These are phyloP conservation scores for Apiotrichum porosum DNA, from an alignment of 1,284 basidiomycete genomes.

Conservation along the genomic window DNA sequence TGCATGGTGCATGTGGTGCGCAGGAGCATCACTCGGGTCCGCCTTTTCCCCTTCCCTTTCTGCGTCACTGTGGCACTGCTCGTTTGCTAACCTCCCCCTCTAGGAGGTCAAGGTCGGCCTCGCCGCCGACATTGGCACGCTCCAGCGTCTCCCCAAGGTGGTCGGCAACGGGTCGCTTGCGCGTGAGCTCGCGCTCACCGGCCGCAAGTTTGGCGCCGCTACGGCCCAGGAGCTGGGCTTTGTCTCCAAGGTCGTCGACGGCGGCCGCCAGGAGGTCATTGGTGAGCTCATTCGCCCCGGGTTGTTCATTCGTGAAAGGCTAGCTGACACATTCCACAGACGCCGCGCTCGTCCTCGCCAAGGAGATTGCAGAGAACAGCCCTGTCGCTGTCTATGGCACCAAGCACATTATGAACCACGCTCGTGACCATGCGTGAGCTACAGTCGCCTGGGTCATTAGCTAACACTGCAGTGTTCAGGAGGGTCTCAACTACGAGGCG, in stretches of 20 bases:
- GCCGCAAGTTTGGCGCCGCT: conserved; percentile 61
- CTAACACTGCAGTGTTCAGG: background rate
- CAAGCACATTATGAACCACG: conserved; percentile 62
- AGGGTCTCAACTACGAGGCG: conserved; percentile 54
- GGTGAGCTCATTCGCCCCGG: conserved; percentile 19
- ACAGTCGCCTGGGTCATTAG: too few relatives aligned
- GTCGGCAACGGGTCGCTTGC: conserved; percentile 73
- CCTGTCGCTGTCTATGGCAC: conserved; percentile 75
- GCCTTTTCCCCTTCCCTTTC: too few relatives aligned
- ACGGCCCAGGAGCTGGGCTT: conserved; percentile 74
- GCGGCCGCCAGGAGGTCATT: conserved; percentile 57
- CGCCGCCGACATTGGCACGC: conserved; percentile 83
- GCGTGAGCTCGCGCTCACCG: conserved; percentile 75
- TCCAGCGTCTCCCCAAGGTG: conserved; percentile 78
- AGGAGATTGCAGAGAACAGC: conserved; percentile 67
- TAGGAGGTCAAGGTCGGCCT: conserved; percentile 87
- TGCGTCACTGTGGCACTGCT: too few relatives aligned
- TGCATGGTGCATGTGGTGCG: too few relatives aligned
- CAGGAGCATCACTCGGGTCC: too few relatives aligned
- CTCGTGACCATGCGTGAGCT: background rate
- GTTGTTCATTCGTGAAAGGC: background rate
- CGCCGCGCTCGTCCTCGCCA: conserved; percentile 64
- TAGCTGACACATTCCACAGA: conserved; percentile 35
- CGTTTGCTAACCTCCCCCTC: too few relatives aligned
- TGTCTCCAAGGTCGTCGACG: conserved; percentile 67